phyloP scores from a whole-genome alignment of 177 flowering plant species.

The Vitis hybrid region DNA sequence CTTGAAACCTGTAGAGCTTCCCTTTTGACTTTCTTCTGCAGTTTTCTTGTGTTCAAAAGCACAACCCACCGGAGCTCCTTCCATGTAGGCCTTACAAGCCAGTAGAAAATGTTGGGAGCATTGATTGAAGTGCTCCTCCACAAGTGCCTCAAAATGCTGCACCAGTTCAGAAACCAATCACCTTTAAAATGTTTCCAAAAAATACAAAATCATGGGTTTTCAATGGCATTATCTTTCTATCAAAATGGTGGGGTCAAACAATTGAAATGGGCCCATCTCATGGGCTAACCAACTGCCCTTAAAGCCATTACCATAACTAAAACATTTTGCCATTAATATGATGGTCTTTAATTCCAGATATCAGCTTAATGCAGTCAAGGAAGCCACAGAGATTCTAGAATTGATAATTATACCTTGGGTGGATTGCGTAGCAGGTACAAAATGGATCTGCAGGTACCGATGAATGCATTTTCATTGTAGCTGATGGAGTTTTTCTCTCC shows the following conservation, averaged over 20 bases:
- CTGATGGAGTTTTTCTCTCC: constrained; percentile 88
- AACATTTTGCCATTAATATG: too few species aligned
- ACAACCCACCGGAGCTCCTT: constrained; percentile 65
- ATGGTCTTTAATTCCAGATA: neutral
- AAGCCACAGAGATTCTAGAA: neutral
- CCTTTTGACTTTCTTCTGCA: constrained; percentile 26
- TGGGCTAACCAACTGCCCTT: too few species aligned
- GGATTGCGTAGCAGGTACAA: constrained; percentile 68
- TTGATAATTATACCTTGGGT: constrained; percentile 62
- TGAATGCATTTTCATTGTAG: constrained; percentile 90
- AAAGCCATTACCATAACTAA: too few species aligned
- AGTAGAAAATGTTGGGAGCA: constrained; percentile 44
- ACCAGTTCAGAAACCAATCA: constrained; percentile 3
- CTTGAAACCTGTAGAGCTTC: constrained; percentile 78
- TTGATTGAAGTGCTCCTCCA: constrained; percentile 66
- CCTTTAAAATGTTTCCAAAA: neutral
- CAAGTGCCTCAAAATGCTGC: constrained; percentile 85
- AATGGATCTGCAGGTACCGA: constrained; percentile 84
- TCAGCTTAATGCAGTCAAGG: neutral
- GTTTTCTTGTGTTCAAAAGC: constrained; percentile 15
- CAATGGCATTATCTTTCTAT: neutral
- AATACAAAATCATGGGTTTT: neutral
- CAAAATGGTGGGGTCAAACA: neutral
- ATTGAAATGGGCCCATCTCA: too few species aligned
- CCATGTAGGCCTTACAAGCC: constrained; percentile 81